Evolutionary conservation across 139 green algal species (phyloP).

Genomic region (Coelastrella sp.): DNA sequence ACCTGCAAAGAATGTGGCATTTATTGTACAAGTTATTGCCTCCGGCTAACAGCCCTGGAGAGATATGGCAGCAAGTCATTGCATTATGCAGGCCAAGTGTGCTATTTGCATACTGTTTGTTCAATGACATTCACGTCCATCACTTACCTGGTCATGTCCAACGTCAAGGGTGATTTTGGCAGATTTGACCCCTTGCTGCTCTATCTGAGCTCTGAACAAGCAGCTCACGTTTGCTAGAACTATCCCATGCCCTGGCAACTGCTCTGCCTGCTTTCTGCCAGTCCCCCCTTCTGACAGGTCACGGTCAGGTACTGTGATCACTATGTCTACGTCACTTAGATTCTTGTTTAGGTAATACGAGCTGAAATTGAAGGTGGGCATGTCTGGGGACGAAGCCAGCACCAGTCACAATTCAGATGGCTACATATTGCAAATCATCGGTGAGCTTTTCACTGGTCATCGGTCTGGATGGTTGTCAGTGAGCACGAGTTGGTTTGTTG

Average conservation of each 20-base stretch:
- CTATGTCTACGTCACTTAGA: not conserved
- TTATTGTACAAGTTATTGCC: too few species aligned
- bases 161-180: not conserved
- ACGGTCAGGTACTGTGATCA: not conserved
- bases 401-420: not conserved
- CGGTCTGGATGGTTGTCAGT: not conserved
- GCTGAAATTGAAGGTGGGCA: slow-evolving; percentile 22
- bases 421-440: not conserved
- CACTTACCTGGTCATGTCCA: not conserved
- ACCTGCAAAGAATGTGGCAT: not conserved
- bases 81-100: too few species aligned
- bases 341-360: slow-evolving; percentile 12
- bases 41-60: too few species aligned
- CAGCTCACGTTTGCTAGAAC: not conserved
- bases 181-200: not conserved
- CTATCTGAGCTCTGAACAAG: slow-evolving; percentile 10
- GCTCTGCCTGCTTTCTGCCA: slow-evolving; percentile 10
- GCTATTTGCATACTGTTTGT: too few species aligned
- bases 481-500: not conserved
- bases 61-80: too few species aligned
- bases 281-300: not conserved
- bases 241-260: slow-evolving; percentile 29
- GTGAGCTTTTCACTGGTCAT: not conserved
- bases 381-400: not conserved
- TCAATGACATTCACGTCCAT: too few species aligned